Conservation (phyloP, 768 basidiomycete genomes). For the Macrolepiota fuliginosa region DNA sequence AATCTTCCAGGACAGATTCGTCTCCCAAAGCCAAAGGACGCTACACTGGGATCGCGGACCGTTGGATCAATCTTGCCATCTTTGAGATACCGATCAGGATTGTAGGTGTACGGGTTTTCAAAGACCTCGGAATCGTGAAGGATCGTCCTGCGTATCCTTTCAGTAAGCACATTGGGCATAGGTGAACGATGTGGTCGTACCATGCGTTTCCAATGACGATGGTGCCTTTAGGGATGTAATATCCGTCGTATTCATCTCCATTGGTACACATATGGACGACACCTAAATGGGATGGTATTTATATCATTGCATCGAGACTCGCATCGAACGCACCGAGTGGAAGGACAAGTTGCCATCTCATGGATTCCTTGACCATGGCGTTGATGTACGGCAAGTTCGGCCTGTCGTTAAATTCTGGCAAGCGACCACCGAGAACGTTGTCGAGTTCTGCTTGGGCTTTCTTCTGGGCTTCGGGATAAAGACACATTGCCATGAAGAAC, state of each 20-base stretch:
- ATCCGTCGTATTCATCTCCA: no score
- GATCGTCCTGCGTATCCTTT: slow-evolving; percentile 19
- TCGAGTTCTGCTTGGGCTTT: no score
- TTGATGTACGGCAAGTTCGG: no score
- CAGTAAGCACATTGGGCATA: neutral
- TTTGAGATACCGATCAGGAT: slow-evolving; percentile 26
- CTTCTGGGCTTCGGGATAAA: no score
- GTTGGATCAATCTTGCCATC: slow-evolving; percentile 17
- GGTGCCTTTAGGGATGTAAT: no score
- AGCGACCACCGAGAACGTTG: no score
- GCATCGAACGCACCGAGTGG: slow-evolving; percentile 28
- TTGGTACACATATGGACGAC: slow-evolving; percentile 17
- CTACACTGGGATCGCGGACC: slow-evolving; percentile 13
- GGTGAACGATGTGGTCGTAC: slow-evolving; percentile 10
- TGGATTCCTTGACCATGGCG: no score
- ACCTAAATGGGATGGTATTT: no score
- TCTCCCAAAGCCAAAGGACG: slow-evolving; percentile 20
- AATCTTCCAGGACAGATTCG: slow-evolving; percentile 25
- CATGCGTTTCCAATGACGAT: slow-evolving; percentile 21
- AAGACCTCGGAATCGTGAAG: slow-evolving; percentile 29
- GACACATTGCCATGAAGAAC: no score
- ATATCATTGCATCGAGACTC: no score
- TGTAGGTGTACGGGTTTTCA: slow-evolving; percentile 29
- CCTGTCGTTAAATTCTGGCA: no score
- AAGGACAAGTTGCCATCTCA: slow-evolving; percentile 21